Evolutionary conservation across 139 green algal species (phyloP).

Genomic region (Pedinophyceae sp.): DNA sequence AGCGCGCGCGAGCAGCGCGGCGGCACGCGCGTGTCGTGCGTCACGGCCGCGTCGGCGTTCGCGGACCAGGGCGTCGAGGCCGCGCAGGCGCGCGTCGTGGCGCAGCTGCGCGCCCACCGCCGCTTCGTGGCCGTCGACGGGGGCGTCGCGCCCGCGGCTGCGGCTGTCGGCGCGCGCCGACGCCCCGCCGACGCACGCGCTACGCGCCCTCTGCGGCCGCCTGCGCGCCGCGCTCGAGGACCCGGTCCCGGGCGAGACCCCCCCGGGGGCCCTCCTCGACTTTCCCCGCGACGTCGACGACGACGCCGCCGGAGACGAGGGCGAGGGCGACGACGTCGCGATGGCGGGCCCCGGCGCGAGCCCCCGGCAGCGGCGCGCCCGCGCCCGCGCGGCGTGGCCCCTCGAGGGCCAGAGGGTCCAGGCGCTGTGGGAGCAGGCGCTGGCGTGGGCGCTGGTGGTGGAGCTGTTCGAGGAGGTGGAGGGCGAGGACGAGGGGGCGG

Average conservation of each 20-base stretch:
- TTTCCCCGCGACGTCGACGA: constrained; percentile 10
- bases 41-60: constrained; percentile 1
- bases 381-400: constrained; percentile 29
- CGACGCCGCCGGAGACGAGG: not conserved
- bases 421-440: not conserved
- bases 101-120: constrained; percentile 6
- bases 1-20: constrained; percentile 6
- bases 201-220: constrained; percentile 11
- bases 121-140: constrained; percentile 11
- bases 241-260: not conserved
- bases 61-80: constrained; percentile 4
- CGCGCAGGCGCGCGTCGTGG: constrained; percentile 4
- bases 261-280: not conserved
- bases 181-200: constrained; percentile 4
- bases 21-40: constrained; percentile 5
- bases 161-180: not conserved
- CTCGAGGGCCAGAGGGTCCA: constrained; percentile 5
- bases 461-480: not conserved
- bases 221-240: constrained; percentile 17
- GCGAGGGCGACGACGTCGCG: constrained; percentile 4
- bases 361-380: constrained; percentile 23
- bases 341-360: constrained; percentile 12
- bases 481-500: constrained; percentile 1
- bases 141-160: constrained; percentile 6
- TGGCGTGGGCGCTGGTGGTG: not conserved